Base-by-base conservation (phyloP, 805 yeast genomes). In the Metschnikowia colocasiae region DNA sequence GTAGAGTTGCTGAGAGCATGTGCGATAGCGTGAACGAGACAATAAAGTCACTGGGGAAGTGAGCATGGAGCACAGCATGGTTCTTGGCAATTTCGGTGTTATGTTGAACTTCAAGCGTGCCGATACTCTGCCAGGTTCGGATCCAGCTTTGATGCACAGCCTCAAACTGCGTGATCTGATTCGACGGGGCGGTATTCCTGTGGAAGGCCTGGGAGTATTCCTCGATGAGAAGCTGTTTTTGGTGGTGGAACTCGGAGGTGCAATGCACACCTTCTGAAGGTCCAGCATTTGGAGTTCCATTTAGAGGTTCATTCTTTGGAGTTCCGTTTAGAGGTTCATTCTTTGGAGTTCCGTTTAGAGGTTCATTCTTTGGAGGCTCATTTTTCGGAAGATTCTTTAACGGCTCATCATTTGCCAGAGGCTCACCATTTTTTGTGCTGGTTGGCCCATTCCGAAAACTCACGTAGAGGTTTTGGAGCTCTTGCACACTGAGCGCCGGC, bases 221-320 rank as follows among this genome's bases (percentile, higher is more conserved):
- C 47, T 71, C 76, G 2, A 70, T 52, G 15, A 57, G 46, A n/a
- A 57, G 46, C 45, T 71, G 72, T 45, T 62, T 64, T 12, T 36
- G 19, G 25, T 40, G 45, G 49, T 62, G 62, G 54, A 57, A 63
- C 3, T 40, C 42, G 13, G 52, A 6, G 18, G 8, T n/a, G n/a
- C n/a, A n/a, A n/a, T n/a, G n/a, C n/a, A n/a, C n/a, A n/a, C n/a
- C n/a, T n/a, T n/a, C n/a, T n/a, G n/a, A n/a, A n/a, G n/a, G n/a
- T n/a, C n/a, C n/a, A n/a, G n/a, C n/a, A n/a, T n/a, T n/a, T n/a
- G n/a, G n/a, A n/a, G n/a, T n/a, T n/a, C n/a, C n/a, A n/a, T n/a
- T n/a, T n/a, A n/a, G n/a, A n/a, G n/a, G n/a, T n/a, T n/a, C n/a
- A n/a, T n/a, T n/a, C n/a, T n/a, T n/a, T n/a, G n/a, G n/a, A n/a